Evolutionary conservation across 768 basidiomycete species (phyloP), one percentile per base, ranked within the genome.

Genomic region (Galerina sulciceps): DNA sequence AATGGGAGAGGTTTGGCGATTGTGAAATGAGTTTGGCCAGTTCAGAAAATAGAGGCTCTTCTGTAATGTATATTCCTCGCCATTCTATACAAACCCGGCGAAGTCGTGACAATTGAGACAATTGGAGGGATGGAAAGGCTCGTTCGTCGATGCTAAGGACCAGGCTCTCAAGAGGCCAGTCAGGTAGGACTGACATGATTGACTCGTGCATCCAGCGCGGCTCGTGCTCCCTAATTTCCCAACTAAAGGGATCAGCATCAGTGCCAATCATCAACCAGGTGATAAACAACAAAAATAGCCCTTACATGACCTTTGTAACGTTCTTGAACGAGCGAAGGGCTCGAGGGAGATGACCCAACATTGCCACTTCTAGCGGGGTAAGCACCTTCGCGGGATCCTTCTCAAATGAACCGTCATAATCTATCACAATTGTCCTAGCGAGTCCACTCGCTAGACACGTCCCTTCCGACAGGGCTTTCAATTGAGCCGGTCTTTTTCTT

Each of bases 301-400:
- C 37, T 11, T 34, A 59, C 58, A 59, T 59, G n/a, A 59, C 58
- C 34, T 53, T 59, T 37, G 46, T 26, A 14, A 48, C 43, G 10
- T 40, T 36, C 17, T 45, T 45, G 18, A 58, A 58, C 6, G 57
- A 44, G n/a, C 35, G 42, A 6, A 58, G 20, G 3, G 57, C 57
- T 1, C 11, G 18, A 2, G n/a, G 18, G 17, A 58, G 41, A 18
- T 51, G 14, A 13, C 50, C 41, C 6, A 44, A 26, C 50, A 58
- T 40, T 26, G 34, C 14, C 4, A 34, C 11, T 42, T 52, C 48
- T 22, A 50, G 34, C 17, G 22, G 48, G 14, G 31, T 44, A 6
- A 52, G 43, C 3, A 44, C 34, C 2, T 22, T 46, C 6, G 20
- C 40, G 14, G 51, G 40, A 26, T 53, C 22, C 36, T 37, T 40